Evolutionary conservation across 169 alveolate species (phyloP), one percentile per base, ranked within the genome.

Genomic region (Eimeria necatrix): DNA sequence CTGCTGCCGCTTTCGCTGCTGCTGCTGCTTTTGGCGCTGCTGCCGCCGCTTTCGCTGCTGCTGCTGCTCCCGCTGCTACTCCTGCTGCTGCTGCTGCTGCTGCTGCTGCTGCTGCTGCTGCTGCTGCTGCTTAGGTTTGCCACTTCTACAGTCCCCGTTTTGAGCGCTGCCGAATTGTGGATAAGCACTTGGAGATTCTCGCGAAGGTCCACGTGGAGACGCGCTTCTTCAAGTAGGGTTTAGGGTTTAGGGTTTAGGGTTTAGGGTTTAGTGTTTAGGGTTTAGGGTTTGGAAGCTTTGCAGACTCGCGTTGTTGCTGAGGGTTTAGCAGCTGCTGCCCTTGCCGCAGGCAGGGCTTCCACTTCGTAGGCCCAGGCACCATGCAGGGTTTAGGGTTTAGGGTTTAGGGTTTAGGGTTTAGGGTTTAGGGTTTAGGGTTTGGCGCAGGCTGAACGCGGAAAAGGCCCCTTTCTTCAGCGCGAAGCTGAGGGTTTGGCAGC

Each of bases 111-210:
- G 85, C 85, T 32, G 52, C 24, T 74, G 85, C 60, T 32, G 85
- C 59, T 74, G 52, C 59, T 32, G 52, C 52, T n/a, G 10, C 48
- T 8, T 52, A 93, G 96, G 97, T 96, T 20, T 96, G 97, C 71
- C 99, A 98, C 93, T 98, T 97, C 96, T 97, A 95, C 88, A 98
- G 97, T 87, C 96, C 97, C 52, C 97, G 96, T 85, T 98, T 98
- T 81, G 98, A 98, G 96, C 96, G 98, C 95, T 98, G 99, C 95
- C 97, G 97, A 92, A 96, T 97, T 59, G 96, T 97, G 76, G 98
- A 98, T 78, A 96, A 95, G 96, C 98, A 98, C 91, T 89, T 98
- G 70, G 94, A 95, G 88, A 84, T 96, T 86, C 96, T 98, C 51
- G 98, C 98, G 8, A 93, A 94, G 59, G 89, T 73, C 14, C 98